Evolutionary conservation across 2,329 filamentous ascomycete species (phyloP).

Genomic region (Neurospora crassa): DNA sequence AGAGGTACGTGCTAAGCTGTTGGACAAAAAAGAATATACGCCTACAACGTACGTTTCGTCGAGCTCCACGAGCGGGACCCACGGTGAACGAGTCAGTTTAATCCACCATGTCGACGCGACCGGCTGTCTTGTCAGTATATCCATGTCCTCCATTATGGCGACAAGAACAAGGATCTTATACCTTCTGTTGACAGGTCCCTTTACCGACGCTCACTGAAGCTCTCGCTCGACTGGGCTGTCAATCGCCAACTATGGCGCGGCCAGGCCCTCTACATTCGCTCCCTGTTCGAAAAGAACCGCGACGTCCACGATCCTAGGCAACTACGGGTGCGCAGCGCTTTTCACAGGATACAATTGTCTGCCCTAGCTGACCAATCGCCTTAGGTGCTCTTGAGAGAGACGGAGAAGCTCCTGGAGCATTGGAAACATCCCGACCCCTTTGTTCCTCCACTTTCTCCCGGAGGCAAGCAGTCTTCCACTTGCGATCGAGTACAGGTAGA

Average conservation of each 20-base stretch:
- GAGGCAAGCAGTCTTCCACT: conserved; percentile 51
- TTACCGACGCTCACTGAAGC: conserved; percentile 87
- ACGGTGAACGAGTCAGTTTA: not conserved
- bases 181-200: conserved; percentile 46
- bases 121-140: conserved; percentile 17
- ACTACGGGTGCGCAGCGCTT: conserved; percentile 57
- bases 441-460: conserved; percentile 77
- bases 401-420: conserved; percentile 76
- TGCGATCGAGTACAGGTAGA: not conserved
- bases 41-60: not conserved
- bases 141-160: not conserved
- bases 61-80: not conserved
- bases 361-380: conserved; percentile 8
- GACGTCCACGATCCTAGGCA: conserved; percentile 75
- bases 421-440: conserved; percentile 99
- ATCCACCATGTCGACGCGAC: conserved; percentile 17
- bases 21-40: not conserved
- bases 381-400: conserved; percentile 76
- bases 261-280: conserved; percentile 91
- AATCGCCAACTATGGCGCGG: conserved; percentile 90
- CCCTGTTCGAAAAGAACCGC: conserved; percentile 89
- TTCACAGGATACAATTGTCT: not conserved
- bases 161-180: conserved; percentile 7
- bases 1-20: not conserved
- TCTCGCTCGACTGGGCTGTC: conserved; percentile 90